These are phyloP conservation scores for Lasiosphaeria miniovina DNA, from an alignment of 495 filamentous ascomycete species.

Conservation along the genomic window DNA sequence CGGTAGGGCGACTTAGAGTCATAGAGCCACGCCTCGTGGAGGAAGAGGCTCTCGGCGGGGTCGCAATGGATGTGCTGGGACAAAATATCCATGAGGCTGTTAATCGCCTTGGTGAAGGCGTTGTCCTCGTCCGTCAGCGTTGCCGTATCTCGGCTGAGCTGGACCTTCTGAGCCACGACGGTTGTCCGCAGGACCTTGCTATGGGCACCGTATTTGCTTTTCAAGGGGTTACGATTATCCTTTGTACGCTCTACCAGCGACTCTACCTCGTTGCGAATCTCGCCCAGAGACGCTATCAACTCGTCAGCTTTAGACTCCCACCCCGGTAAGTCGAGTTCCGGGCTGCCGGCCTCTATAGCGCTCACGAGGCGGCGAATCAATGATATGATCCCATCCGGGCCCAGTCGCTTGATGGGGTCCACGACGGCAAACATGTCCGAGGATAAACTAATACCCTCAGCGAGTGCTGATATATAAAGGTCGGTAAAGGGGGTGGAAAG, in stretches of 20 bases:
- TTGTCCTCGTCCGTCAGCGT: conserved; percentile 70
- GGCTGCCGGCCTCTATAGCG: conserved; percentile 37
- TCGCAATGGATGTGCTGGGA: conserved; percentile 55
- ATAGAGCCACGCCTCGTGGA: conserved; percentile 82
- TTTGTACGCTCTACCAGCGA: conserved; percentile 39
- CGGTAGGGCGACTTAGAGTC: conserved; percentile 75
- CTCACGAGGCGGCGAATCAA: conserved; percentile 33
- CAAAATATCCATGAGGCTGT: conserved; percentile 57
- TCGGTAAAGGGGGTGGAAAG: conserved; percentile 29
- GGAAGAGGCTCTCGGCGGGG: conserved; percentile 60
- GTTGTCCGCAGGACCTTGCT: conserved; percentile 75
- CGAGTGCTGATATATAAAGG: conserved; percentile 39
- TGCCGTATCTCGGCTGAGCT: conserved; percentile 76
- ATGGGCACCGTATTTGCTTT: conserved; percentile 71
- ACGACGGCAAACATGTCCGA: conserved; percentile 27
- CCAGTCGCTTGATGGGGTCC: conserved; percentile 40
- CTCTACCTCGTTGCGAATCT: conserved; percentile 39
- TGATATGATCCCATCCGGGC: conserved; percentile 37
- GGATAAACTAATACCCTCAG: conserved; percentile 31
- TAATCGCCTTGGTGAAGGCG: conserved; percentile 71
- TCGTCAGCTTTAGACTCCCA: conserved; percentile 36
- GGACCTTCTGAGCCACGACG: conserved; percentile 81
- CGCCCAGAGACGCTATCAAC: conserved; percentile 32
- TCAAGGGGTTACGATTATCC: conserved; percentile 49
- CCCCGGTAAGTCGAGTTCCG: conserved; percentile 31